Evolutionary conservation across 179 eudicot genomes (phyloP), one percentile per base, ranked within the genome.

Genomic region (Spinacia oleracea): DNA sequence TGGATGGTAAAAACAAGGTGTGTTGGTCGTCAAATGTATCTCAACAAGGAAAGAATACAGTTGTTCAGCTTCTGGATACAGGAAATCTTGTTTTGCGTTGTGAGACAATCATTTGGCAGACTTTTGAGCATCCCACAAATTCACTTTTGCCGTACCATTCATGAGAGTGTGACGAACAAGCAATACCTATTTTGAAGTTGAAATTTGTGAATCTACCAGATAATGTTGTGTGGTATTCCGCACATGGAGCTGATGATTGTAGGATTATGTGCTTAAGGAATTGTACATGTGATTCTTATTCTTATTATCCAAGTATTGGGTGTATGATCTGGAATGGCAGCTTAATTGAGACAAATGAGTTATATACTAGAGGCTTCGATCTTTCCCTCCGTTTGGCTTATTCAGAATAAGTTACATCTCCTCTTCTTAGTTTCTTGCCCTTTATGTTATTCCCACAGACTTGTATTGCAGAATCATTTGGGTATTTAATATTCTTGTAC

Each of bases 161-260:
- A n/a, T n/a, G n/a, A n/a, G n/a, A n/a, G n/a, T n/a, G n/a, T n/a
- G n/a, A n/a, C n/a, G n/a, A n/a, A n/a, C n/a, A n/a, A n/a, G n/a
- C n/a, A n/a, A n/a, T n/a, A n/a, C n/a, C n/a, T n/a, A n/a, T 88
- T 80, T 67, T 77, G 72, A 85, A 74, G 74, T 40, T 85, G 42
- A 20, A 70, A 40, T 32, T 2, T 38, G 45, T 85, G 74, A 79
- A 81, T 40, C 60, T 81, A 1, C 31, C 68, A 63, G 86, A 64
- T 23, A 70, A 74, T 48, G 67, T 77, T 10, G 27, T 32, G 67
- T 78, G 75, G 79, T 21, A 31, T 14, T 29, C 31, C 3, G 42
- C 78, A 5, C 1, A 29, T 12, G 48, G 29, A 66, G 65, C 66
- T 72, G 75, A 58, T 9, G 9, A 0, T 11, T 78, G 80, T 35